Percentiles rank a stretch among this genome's conserved stretches.
Evolutionary conservation across 352 stramenopile species (phyloP).

Genomic region (Peronospora farinosa): DNA sequence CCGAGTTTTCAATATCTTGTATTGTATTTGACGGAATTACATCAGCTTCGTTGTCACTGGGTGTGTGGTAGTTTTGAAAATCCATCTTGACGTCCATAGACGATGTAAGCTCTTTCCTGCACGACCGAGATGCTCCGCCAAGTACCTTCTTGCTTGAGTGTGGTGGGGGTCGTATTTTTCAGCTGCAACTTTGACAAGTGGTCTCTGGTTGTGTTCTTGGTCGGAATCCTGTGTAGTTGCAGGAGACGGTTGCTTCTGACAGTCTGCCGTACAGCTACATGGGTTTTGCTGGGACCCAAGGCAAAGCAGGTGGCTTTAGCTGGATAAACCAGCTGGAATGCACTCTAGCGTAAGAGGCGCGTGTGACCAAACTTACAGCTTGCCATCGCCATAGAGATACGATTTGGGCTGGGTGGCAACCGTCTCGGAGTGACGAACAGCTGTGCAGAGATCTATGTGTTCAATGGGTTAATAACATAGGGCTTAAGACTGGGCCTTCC

Average conservation of each 20-base stretch:
- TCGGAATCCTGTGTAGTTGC: not conserved
- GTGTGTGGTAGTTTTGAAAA: constrained; percentile 17
- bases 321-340: constrained; percentile 12
- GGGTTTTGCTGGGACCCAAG: no score
- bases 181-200: constrained; percentile 20
- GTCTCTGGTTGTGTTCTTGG: not conserved
- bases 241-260: not conserved
- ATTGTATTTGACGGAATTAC: not conserved
- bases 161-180: constrained; percentile 4
- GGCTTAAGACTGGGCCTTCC: no score
- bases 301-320: not conserved
- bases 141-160: constrained; percentile 13
- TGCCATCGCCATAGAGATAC: not conserved
- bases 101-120: constrained; percentile 10
- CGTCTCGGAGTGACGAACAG: not conserved
- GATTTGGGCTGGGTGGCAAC: no score
- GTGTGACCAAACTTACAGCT: not conserved
- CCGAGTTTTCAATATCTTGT: constrained; percentile 7
- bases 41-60: constrained; percentile 8
- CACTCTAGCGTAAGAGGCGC: constrained; percentile 6
- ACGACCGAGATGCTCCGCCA: constrained; percentile 15
- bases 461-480: not conserved
- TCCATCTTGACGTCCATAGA: constrained; percentile 18
- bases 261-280: no score
- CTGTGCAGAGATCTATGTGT: not conserved